Base-by-base conservation (phyloP, 2,329 filamentous ascomycete species). In the Tolypocladium sp. region DNA sequence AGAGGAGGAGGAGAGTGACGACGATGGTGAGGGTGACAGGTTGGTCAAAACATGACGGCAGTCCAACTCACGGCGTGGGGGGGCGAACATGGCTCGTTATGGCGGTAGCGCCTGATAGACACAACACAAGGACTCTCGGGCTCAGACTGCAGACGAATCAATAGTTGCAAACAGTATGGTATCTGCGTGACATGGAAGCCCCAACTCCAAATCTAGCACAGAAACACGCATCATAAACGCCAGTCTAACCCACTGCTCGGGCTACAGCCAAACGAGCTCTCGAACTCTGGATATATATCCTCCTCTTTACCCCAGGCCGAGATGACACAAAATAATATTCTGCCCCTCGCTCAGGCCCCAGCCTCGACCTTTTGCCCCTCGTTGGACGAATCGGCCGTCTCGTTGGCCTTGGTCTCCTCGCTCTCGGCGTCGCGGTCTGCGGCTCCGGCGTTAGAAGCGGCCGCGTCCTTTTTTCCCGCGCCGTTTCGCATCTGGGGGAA, bases 401-500 rank as follows among this genome's bases (percentile, higher is more conserved):
- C 65, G 59, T 67, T 69, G 27, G 27, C 27, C 60, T 62, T 66
- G 22, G 42, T 51, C 60, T 63, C 63, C 51, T 41, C 17, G 25
- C 55, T 59, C 33, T 56, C 58, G 20, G 20, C 44, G 30, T 37
- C 46, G 22, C 35, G 33, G 17, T 25, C 40, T 2, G 20, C 35
- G 7, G 25, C 8, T 8, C 25, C 30, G 37, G 38, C 20, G 22
- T 27, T n/a, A 37, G 66, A 63, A 1, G 57, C 58, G 6, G 57
- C 42, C 5, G 58, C 60, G 57, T 59, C 65, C 62, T 66, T 66
- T 60, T 65, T 61, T 57, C 63, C 65, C 22, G 59, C 59, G 22
- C 64, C 63, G 53, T 65, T 71, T 20, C 73, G 70, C 81, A 84
- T 84, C 63, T 78, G 77, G 0, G 81, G 81, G 73, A 85, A 85